Conservation (phyloP, 1,139 yeast species). For the Eremothecium sinecaudum region DNA sequence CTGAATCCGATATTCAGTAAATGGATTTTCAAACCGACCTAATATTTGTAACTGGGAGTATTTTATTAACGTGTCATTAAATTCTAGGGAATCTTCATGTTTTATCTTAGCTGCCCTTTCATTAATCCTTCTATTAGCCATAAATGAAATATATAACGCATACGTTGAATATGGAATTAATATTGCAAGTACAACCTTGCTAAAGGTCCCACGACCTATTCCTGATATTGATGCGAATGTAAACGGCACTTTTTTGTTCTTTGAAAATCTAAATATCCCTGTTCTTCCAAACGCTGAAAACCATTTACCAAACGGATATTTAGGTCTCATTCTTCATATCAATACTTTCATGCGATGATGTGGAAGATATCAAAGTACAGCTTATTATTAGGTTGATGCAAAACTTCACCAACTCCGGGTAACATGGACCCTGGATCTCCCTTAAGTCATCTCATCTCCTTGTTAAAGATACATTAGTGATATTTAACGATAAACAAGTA, state of each 20-base stretch:
- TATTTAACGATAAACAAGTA: no score
- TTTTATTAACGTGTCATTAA: slow-evolving; percentile 28
- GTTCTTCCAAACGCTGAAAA: no score
- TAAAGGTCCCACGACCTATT: background rate
- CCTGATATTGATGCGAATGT: background rate
- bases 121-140: slow-evolving; percentile 49
- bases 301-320: no score
- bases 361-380: background rate
- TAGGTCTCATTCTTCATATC: background rate
- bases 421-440: background rate
- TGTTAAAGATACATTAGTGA: no score
- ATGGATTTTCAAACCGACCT: slow-evolving; percentile 86
- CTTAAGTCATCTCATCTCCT: no score
- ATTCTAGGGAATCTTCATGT: slow-evolving; percentile 18
- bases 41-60: slow-evolving; percentile 46
- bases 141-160: slow-evolving; percentile 51
- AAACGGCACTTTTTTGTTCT: no score
- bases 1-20: slow-evolving; percentile 82
- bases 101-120: slow-evolving; percentile 35
- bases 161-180: slow-evolving; percentile 58
- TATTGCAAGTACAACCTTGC: slow-evolving; percentile 22
- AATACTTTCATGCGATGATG: background rate
- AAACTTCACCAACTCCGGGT: slow-evolving; percentile 3
- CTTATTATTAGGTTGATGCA: background rate
- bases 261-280: background rate